Evolutionary conservation across 768 basidiomycete species (phyloP), one percentile per base, ranked within the genome.

Genomic region (Lentinus brumalis): DNA sequence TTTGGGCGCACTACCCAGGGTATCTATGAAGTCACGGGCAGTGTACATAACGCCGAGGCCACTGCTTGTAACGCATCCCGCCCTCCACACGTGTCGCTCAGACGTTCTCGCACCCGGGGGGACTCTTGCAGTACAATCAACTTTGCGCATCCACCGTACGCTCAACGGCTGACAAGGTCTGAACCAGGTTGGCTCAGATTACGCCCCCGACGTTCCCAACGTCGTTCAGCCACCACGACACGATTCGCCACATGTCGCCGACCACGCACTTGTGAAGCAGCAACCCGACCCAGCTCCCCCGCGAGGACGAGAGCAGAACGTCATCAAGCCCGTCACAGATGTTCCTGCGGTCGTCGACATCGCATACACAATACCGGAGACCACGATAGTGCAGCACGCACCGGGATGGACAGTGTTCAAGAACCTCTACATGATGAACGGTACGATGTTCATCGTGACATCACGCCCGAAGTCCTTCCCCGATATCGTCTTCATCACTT

Each of bases 401-500:
- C 87, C 87, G 31, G 92, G 93, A 42, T 95, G 93, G 92, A 94
- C 94, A 0, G 74, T 94, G 35, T 92, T 92, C 73, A 81, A 82
- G 30, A 87, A 94, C 70, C 70, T 96, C 4, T 96, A 96, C 81
- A 81, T 94, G 85, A 83, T 86, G 50, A 89, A 93, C 63, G 91
- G 90, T 8, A 93, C 92, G 0, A 80, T 94, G 49, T 86, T 82
- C 73, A 81, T 94, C 68, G 78, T 94, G 57, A 80, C 86, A 5
- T 70, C 76, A 10, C 76, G 80, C 12, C 73, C 75, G 29, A 70
- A 71, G 21, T 67, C 70, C 12, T 84, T 84, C 59, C 86, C 86
- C 9, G 73, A 75, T 5, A 69, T 75, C 59, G 69, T 75, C 30
- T 71, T 84, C 71, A 89, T 93, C 78, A 88, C 82, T 0, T 91